phyloP scores from a whole-genome alignment of 225 moss, liverwort and hornwort genomes.

The Marchantia paleacea region DNA sequence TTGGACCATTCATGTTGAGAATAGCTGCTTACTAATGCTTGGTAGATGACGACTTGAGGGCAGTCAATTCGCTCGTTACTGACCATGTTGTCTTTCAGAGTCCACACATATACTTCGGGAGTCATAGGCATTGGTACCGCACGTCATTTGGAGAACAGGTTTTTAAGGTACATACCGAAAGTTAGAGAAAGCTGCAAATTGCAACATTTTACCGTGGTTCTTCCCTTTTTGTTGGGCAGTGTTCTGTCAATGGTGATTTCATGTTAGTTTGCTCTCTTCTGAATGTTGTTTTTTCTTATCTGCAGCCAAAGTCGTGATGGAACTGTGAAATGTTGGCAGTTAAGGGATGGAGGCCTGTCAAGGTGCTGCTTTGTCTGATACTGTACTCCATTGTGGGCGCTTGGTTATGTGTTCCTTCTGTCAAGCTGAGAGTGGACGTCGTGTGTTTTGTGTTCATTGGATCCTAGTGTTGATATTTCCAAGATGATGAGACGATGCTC shows the following conservation, averaged over 20 bases:
- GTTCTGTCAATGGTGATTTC: background rate
- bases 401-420: background rate
- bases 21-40: background rate
- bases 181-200: no score
- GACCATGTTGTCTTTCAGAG: slow-evolving; percentile 48
- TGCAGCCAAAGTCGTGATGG: slow-evolving; percentile 97
- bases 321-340: slow-evolving; percentile 92
- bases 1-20: background rate
- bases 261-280: background rate
- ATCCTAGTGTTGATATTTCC: background rate
- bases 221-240: no score
- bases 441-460: background rate
- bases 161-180: slow-evolving; percentile 58
- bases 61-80: background rate
- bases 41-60: background rate
- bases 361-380: slow-evolving; percentile 44
- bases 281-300: background rate
- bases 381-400: background rate
- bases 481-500: no score
- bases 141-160: slow-evolving; percentile 52
- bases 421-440: background rate
- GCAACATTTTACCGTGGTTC: background rate
- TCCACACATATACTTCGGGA: slow-evolving; percentile 79
- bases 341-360: slow-evolving; percentile 77
- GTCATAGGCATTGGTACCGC: slow-evolving; percentile 77